Conservation (phyloP, 352 stramenopile genomes). For the Phytophthora foliorum region DNA sequence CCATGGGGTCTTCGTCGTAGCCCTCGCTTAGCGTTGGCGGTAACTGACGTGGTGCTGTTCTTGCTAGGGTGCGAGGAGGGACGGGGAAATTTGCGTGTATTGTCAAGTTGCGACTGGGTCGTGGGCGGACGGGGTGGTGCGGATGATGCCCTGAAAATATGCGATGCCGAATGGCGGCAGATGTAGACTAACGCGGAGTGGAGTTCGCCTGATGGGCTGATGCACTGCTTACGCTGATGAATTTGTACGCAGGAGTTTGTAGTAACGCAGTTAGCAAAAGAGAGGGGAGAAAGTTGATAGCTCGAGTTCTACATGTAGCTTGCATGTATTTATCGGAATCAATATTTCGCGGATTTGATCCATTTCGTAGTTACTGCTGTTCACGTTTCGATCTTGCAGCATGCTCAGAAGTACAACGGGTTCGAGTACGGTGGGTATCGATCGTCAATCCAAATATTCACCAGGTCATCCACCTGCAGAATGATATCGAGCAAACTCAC, state of each 20-base stretch:
- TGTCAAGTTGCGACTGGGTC: conserved; percentile 5
- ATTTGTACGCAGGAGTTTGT: conserved; percentile 17
- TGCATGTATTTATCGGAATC: conserved; percentile 37
- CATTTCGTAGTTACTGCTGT: conserved; percentile 11
- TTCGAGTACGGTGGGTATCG: conserved; percentile 77
- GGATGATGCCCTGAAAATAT: conserved; percentile 20
- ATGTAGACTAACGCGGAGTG: conserved; percentile 32
- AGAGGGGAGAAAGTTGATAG: conserved; percentile 1
- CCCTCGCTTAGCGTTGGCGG: conserved; percentile 9
- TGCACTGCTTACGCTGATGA: conserved; percentile 22
- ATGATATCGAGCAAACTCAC: conserved; percentile 67
- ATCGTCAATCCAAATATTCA: conserved; percentile 83
- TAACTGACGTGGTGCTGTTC: conserved; percentile 27
- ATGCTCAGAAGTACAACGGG: conserved; percentile 66
- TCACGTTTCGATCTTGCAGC: background rate
- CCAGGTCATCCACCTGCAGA: conserved; percentile 71
- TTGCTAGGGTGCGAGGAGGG: conserved; percentile 12
- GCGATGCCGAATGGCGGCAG: conserved; percentile 6
- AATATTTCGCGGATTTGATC: conserved; percentile 15
- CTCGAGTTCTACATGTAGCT: conserved; percentile 8
- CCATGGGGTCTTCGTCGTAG: background rate
- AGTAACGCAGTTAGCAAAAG: conserved; percentile 1
- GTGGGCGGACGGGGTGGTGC: conserved; percentile 1
- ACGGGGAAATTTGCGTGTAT: conserved; percentile 16
- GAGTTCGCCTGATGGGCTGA: conserved; percentile 27